Conservation (phyloP, 2,329 filamentous ascomycete species). For the Sordariomycetes sp. region DNA sequence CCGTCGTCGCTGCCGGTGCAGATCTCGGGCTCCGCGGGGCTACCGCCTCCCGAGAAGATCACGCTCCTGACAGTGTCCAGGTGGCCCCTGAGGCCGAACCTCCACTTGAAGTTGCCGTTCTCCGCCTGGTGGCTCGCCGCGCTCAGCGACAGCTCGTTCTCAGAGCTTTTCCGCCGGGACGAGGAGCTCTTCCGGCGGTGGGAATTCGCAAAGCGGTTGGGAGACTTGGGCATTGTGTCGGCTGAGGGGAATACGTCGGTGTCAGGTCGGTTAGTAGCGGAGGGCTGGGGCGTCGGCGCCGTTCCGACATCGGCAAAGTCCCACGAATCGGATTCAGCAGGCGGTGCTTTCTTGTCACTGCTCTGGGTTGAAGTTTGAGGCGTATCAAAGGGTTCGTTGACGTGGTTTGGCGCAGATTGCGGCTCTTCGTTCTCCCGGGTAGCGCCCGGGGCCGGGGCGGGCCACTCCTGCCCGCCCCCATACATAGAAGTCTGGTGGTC, state of each 20-base stretch:
- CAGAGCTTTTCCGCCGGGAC: slow-evolving; percentile 53
- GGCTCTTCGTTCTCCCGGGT: slow-evolving; percentile 8
- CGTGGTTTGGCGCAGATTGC: slow-evolving; percentile 1
- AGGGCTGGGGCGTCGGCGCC: slow-evolving; percentile 17
- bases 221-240: slow-evolving; percentile 72
- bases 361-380: not conserved
- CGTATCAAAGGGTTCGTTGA: not conserved
- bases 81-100: slow-evolving; percentile 85
- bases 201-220: slow-evolving; percentile 54
- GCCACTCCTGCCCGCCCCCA: slow-evolving; percentile 19
- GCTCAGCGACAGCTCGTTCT: slow-evolving; percentile 49
- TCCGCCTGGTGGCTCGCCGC: slow-evolving; percentile 50
- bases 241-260: slow-evolving; percentile 80
- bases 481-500: slow-evolving; percentile 32
- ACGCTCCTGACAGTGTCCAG: slow-evolving; percentile 88
- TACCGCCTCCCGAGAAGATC: slow-evolving; percentile 94
- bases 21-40: slow-evolving; percentile 89
- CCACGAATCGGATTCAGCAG: slow-evolving; percentile 64
- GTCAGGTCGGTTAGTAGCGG: slow-evolving; percentile 73
- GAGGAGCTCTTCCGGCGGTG: slow-evolving; percentile 75
- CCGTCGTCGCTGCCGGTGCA: slow-evolving; percentile 95
- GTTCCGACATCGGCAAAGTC: slow-evolving; percentile 47
- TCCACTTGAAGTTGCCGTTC: slow-evolving; percentile 74
- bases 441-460: slow-evolving; percentile 13
- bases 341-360: slow-evolving; percentile 5